Percentiles rank a stretch among this genome's conserved stretches.
Evolutionary conservation across 1,284 basidiomycete genomes (phyloP).

Genomic region (Paramarasmius palmivorus): DNA sequence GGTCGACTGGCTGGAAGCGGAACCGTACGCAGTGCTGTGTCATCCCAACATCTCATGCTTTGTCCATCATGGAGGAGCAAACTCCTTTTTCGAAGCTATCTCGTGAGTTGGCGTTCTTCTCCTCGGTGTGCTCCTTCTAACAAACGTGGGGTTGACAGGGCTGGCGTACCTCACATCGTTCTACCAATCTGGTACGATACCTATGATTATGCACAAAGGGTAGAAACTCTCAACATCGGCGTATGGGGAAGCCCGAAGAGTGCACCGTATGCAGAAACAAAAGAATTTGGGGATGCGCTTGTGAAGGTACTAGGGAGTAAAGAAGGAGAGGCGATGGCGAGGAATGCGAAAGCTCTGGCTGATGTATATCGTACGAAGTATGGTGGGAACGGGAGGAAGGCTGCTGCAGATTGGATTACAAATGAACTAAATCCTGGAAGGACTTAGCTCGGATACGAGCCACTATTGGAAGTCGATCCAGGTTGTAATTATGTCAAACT

Average conservation of each 20-base stretch:
- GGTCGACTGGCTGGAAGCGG: constrained; percentile 9
- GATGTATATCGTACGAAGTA: no score
- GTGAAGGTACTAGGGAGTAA: constrained; percentile 3
- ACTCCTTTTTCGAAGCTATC: constrained; percentile 14
- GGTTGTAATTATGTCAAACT: no score
- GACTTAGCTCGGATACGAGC: no score
- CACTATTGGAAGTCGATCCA: no score
- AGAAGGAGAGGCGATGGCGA: neutral
- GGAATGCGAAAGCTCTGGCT: constrained; percentile 2
- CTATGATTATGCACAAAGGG: constrained; percentile 13
- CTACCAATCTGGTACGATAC: constrained; percentile 17
- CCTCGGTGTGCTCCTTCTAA: neutral
- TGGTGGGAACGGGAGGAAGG: no score
- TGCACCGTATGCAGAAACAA: constrained; percentile 9
- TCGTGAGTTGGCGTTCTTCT: constrained; percentile 7
- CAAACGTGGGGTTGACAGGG: neutral
- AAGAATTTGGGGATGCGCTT: constrained; percentile 13
- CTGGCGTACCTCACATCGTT: constrained; percentile 14
- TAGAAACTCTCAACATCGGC: constrained; percentile 12
- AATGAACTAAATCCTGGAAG: no score
- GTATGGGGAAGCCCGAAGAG: constrained; percentile 11
- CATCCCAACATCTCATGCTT: constrained; percentile 10
- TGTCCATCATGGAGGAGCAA: constrained; percentile 16
- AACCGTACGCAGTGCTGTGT: constrained; percentile 8
- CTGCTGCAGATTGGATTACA: no score